phyloP scores from a whole-genome alignment of 805 yeast genomes.

The Clavispora fructus region DNA sequence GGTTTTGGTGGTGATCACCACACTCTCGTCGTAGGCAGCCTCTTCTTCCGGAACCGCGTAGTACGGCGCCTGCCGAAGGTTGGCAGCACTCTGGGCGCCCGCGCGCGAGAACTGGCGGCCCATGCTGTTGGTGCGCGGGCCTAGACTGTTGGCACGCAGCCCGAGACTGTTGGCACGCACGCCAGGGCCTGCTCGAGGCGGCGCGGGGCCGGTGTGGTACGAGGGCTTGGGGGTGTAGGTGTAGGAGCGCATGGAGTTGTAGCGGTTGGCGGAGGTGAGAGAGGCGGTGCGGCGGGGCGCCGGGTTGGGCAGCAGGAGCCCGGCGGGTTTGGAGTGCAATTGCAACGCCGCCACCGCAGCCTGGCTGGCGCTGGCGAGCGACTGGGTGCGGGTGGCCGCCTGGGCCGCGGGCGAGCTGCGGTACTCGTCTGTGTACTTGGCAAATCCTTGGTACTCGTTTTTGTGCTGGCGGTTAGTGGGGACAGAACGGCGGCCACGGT shows the following conservation, averaged over 20 bases:
- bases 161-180: not conserved
- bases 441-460: conserved; percentile 28
- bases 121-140: conserved; percentile 3
- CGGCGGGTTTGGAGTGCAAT: conserved; percentile 21
- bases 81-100: conserved; percentile 1
- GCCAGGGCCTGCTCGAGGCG: not conserved
- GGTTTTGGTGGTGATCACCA: conserved; percentile 39
- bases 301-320: not conserved
- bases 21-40: conserved; percentile 18
- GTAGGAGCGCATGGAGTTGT: conserved; percentile 33
- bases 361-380: conserved; percentile 31
- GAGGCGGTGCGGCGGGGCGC: conserved; percentile 14
- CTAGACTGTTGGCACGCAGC: not conserved
- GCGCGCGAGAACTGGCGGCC: conserved; percentile 4
- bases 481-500: too few species aligned
- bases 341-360: conserved; percentile 39
- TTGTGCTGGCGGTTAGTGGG: conserved; percentile 6
- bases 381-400: conserved; percentile 19
- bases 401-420: conserved; percentile 13
- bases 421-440: conserved; percentile 26
- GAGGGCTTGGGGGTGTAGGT: conserved; percentile 37
- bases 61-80: not conserved
- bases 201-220: conserved; percentile 28
- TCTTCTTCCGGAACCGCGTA: conserved; percentile 10
- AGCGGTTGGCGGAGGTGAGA: conserved; percentile 15